phyloP scores from a whole-genome alignment of 352 stramenopile species.

The Globisporangium barbulae region DNA sequence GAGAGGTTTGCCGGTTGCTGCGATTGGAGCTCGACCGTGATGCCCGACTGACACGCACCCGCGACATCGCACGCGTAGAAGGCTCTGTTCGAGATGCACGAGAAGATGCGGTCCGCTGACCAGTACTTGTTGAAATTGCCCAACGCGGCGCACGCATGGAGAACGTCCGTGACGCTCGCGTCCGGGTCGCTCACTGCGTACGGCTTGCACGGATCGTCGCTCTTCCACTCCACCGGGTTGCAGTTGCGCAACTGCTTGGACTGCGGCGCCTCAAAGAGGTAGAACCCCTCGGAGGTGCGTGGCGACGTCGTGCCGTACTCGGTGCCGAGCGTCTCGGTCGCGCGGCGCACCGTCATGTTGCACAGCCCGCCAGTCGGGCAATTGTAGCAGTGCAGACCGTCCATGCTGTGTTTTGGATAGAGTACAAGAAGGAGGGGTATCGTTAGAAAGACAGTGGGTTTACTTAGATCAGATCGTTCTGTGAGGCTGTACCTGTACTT shows the following conservation, averaged over 20 bases:
- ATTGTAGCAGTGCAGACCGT: conserved; percentile 50
- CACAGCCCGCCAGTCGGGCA: conserved; percentile 48
- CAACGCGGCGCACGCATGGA: conserved; percentile 34
- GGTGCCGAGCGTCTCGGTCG: conserved; percentile 38
- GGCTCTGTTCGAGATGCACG: conserved; percentile 43
- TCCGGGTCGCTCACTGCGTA: conserved; percentile 13
- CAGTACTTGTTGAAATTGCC: conserved; percentile 53
- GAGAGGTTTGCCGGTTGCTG: conserved; percentile 23
- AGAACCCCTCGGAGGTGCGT: conserved; percentile 51
- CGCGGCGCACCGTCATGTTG: conserved; percentile 47
- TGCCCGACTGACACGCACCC: conserved; percentile 41
- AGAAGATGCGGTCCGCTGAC: conserved; percentile 50
- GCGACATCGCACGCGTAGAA: conserved; percentile 69
- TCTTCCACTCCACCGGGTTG: conserved; percentile 37
- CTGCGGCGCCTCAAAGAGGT: conserved; percentile 46
- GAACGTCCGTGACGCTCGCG: conserved; percentile 28
- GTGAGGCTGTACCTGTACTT: conserved; percentile 37
- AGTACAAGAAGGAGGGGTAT: not conserved
- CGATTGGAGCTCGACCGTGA: conserved; percentile 35
- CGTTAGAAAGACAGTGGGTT: not conserved
- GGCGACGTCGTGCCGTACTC: conserved; percentile 53
- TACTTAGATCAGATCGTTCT: not conserved
- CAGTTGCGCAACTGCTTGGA: conserved; percentile 34
- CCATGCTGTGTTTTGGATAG: conserved; percentile 32
- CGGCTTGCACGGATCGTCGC: conserved; percentile 46